These are phyloP conservation scores for Colletotrichum filicis DNA, from an alignment of 2,329 filamentous ascomycete species.

Conservation along the genomic window DNA sequence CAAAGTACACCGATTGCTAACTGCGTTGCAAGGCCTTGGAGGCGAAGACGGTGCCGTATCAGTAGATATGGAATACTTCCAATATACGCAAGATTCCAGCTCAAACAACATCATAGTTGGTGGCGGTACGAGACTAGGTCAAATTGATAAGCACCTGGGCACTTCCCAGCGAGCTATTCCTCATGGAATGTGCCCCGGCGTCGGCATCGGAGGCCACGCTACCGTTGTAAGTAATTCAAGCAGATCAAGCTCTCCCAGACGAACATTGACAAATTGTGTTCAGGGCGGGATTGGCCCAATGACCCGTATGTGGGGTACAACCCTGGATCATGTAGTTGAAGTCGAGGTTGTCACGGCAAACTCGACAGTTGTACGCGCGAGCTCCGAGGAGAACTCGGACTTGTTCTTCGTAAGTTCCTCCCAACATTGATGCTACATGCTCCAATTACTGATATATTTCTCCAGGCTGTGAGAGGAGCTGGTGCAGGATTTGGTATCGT, in stretches of 20 bases:
- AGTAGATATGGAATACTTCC: conserved; percentile 64
- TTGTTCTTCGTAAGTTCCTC: conserved; percentile 40
- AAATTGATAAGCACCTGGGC: conserved; percentile 60
- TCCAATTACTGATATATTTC: background rate
- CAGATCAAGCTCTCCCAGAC: background rate
- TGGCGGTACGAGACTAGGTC: conserved; percentile 59
- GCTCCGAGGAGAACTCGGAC: conserved; percentile 39
- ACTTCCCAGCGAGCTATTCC: conserved; percentile 65
- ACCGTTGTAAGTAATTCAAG: conserved; percentile 56
- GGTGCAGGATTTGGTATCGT: conserved; percentile 52
- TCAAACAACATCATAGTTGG: conserved; percentile 62
- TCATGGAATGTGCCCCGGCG: conserved; percentile 67
- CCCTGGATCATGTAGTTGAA: conserved; percentile 64
- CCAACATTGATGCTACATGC: background rate
- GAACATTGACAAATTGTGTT: background rate
- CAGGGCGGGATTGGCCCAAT: conserved; percentile 67
- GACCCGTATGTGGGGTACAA: conserved; percentile 68
- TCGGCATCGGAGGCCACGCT: conserved; percentile 68
- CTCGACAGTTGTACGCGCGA: conserved; percentile 38
- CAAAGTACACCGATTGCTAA: background rate
- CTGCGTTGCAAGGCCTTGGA: conserved; percentile 49
- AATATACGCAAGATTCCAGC: conserved; percentile 63
- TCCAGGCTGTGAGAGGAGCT: conserved; percentile 41
- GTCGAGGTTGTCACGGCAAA: conserved; percentile 44
- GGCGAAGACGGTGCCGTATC: conserved; percentile 61